Base-by-base conservation (phyloP, 768 basidiomycete genomes). In the Serendipita sp. region DNA sequence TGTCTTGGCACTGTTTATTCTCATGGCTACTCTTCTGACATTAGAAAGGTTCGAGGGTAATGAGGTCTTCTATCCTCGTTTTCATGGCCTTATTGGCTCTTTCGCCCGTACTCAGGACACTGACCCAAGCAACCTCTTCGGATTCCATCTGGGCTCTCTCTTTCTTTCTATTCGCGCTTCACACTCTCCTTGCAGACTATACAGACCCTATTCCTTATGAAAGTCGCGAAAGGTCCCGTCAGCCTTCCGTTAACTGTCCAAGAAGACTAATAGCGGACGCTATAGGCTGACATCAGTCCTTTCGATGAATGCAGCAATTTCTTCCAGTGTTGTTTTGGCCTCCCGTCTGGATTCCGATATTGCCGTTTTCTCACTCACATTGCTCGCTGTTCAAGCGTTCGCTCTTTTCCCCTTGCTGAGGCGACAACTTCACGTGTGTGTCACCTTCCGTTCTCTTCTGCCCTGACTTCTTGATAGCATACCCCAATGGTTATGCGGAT, bases 131-230 rank as follows among this genome's bases (percentile, higher is more conserved):
- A 29, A 97, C 94, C 3, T 96, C 95, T 44, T 89, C 89, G 11
- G 96, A 99, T 73, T 92, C 92, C 33, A 94, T 98, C 67, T 97
- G 92, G 92, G 93, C 95, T 3, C 75, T 97, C 62, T 83, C 91
- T n/a, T 88, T 89, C 2, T 78, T 79, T 62, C 81, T 98, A 48
- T 90, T 97, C 73, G 76, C 83, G 62, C 76, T 96, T 44, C 91
- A 94, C 71, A 79, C 84, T 18, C 75, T 94, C 65, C 76, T 97
- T 55, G 88, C 88, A 13, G 91, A 96, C 74, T 95, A 91, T 72
- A 81, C 64, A 11, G 37, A 31, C 31, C 53, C 63, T 3, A 6
- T 48, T 27, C 34, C 44, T 58, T 40, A 43, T 75, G 63, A 74
- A 76, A 64, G 71, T 73, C 46, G 72, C 75, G 64, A 77, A 75